Base-by-base conservation (phyloP, 257 asterid genomes). In the Solanum arcanum region DNA sequence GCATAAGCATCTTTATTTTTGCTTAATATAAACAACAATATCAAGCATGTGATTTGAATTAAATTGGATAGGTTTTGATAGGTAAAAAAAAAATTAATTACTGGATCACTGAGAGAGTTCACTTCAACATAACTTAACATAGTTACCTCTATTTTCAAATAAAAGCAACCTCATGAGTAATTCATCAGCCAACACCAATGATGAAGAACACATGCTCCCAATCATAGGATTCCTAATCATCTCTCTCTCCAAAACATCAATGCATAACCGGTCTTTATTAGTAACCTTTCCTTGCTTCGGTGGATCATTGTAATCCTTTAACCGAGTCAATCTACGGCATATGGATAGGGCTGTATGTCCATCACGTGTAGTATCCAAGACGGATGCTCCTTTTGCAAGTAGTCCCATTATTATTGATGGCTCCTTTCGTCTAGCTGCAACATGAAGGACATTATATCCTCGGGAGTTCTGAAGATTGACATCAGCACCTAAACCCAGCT, bases 351-450 rank as follows among this genome's bases (percentile, higher is more conserved):
- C 95, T 1, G 95, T 94, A 72, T 87, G 93, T 35, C 98, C 98
- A 9, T 96, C 93, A 39, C 60, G n/a, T 3, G 99, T 92, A 25
- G 91, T 75, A 41, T 94, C 96, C 3, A 91, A 93, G 23, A 95
- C 94, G 0, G 89, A 88, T 0, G 99, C 97, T 66, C 97, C 97
- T 59, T 91, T 87, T 85, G 69, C 84, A 73, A 96, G 88, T 75
- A 96, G 89, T 66, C 91, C 91, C 5, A 95, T 90, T 29, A 96
- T 86, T 16, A 96, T 81, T 2, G 90, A 90, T 2, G 94, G 95
- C 73, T 96, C 98, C 95, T 93, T 95, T 11, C 98, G 94, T 89
- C 98, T 91, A 7, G 98, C 98, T 4, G 99, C 98, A n/a, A 96
- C 87, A 83, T 96, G 99, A 27, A 96, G 98, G 8, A 92, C 96